Conservation (phyloP, 768 basidiomycete genomes). For the Lentinus tigrinus region DNA sequence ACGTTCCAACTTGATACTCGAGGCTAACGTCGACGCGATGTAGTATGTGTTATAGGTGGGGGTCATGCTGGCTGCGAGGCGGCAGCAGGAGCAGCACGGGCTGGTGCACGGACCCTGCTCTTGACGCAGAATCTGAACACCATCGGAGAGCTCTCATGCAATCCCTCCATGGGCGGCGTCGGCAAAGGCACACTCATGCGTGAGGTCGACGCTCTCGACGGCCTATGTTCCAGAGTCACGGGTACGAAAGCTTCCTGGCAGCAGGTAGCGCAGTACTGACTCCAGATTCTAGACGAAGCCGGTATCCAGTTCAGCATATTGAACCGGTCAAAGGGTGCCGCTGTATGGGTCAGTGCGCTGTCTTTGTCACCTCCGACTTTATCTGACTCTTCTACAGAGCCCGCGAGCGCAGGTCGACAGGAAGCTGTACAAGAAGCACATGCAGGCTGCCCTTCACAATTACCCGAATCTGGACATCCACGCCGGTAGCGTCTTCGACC, state of each 20-base stretch:
- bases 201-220: conserved; percentile 89
- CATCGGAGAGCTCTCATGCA: conserved; percentile 85
- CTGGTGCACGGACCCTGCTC: conserved; percentile 77
- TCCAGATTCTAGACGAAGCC: conserved; percentile 60
- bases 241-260: conserved; percentile 40
- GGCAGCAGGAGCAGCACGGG: conserved; percentile 80
- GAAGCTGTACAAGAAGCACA: conserved; percentile 76
- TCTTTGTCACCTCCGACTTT: not conserved
- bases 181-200: conserved; percentile 91
- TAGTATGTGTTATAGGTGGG: conserved; percentile 85
- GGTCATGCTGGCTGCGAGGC: conserved; percentile 95
- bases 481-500: conserved; percentile 76
- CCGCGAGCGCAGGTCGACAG: conserved; percentile 89
- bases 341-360: conserved; percentile 71
- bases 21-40: not conserved
- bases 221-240: conserved; percentile 79
- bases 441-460: conserved; percentile 66
- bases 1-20: not conserved
- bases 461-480: conserved; percentile 71
- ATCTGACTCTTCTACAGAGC: conserved; percentile 52
- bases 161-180: conserved; percentile 89
- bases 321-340: conserved; percentile 83
- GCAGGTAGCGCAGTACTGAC: not conserved
- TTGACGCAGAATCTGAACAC: conserved; percentile 81
- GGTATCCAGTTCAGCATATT: conserved; percentile 88